Evolutionary conservation across 2,329 filamentous ascomycete genomes (phyloP).

Genomic region (Colletotrichum sp.): DNA sequence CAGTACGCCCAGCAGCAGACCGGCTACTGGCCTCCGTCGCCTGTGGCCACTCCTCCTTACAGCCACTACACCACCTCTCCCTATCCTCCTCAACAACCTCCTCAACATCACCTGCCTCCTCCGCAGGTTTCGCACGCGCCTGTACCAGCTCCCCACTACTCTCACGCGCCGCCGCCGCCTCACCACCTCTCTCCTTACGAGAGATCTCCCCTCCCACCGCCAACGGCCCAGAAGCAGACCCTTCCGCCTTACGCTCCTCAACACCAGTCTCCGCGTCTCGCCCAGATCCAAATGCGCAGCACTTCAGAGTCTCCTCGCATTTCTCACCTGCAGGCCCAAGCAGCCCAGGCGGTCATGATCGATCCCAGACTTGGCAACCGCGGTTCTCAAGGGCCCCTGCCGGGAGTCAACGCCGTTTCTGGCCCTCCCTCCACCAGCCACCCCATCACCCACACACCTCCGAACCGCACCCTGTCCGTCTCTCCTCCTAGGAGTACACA

Average conservation of each 20-base stretch:
- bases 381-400: constrained; percentile 48
- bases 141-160: constrained; percentile 33
- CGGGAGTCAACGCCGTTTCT: constrained; percentile 24
- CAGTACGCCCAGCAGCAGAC: constrained; percentile 43
- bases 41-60: constrained; percentile 59
- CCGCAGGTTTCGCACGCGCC: constrained; percentile 27
- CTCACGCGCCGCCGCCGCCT: constrained; percentile 18
- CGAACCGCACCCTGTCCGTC: constrained; percentile 50
- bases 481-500: constrained; percentile 52
- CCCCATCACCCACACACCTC: constrained; percentile 42
- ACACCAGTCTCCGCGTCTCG: constrained; percentile 34
- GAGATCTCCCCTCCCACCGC: constrained; percentile 40
- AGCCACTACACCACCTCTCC: constrained; percentile 46
- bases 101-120: constrained; percentile 22
- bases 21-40: constrained; percentile 63
- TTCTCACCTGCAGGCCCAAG: constrained; percentile 48
- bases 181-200: constrained; percentile 33
- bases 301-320: constrained; percentile 46
- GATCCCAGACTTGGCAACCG: constrained; percentile 42
- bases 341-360: constrained; percentile 44
- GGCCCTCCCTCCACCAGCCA: constrained; percentile 37
- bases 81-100: constrained; percentile 34
- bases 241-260: constrained; percentile 35
- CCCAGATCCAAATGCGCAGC: constrained; percentile 13
- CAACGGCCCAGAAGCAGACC: constrained; percentile 32